phyloP scores from a whole-genome alignment of 441 rosid species.

The Biscutella laevigata region DNA sequence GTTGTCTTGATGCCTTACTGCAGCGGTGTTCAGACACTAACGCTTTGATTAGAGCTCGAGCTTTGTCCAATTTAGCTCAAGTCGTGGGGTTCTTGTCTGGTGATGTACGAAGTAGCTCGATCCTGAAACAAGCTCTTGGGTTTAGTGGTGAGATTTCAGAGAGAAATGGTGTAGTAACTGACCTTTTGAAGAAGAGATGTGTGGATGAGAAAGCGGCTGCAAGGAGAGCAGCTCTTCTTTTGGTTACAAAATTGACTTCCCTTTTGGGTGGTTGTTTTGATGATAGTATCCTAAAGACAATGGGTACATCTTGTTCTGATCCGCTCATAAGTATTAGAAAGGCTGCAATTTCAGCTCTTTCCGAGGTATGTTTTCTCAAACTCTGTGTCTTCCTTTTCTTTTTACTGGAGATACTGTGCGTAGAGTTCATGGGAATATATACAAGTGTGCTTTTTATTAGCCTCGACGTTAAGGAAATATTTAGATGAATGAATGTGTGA shows the following conservation, averaged over 20 bases:
- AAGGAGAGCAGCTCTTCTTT: conserved; percentile 72
- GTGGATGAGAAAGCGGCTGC: conserved; percentile 85
- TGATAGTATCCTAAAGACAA: conserved; percentile 53
- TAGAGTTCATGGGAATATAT: not conserved
- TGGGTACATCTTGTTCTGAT: conserved; percentile 90
- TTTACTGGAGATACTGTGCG: not conserved
- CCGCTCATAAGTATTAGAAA: conserved; percentile 87
- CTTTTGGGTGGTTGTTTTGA: conserved; percentile 61
- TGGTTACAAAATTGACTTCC: conserved; percentile 58
- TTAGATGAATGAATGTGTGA: conserved; percentile 1
- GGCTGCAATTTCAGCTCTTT: conserved; percentile 81
- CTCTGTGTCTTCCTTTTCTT: not conserved
- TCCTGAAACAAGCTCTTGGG: conserved; percentile 51
- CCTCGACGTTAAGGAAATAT: not conserved
- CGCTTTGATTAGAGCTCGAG: conserved; percentile 63
- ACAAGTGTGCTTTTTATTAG: not conserved
- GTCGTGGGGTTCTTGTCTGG: conserved; percentile 50
- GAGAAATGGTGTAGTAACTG: conserved; percentile 34
- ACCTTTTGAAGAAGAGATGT: conserved; percentile 63
- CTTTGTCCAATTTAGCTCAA: conserved; percentile 72
- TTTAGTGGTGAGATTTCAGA: conserved; percentile 25
- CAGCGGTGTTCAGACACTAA: conserved; percentile 58
- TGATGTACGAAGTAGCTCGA: conserved; percentile 34
- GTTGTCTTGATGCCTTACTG: conserved; percentile 57
- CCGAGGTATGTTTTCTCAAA: conserved; percentile 54